Percentiles rank a stretch among this genome's conserved stretches.
Conservation (phyloP, 2,329 filamentous ascomycete species). For the Aspergillus spinulosporus region DNA sequence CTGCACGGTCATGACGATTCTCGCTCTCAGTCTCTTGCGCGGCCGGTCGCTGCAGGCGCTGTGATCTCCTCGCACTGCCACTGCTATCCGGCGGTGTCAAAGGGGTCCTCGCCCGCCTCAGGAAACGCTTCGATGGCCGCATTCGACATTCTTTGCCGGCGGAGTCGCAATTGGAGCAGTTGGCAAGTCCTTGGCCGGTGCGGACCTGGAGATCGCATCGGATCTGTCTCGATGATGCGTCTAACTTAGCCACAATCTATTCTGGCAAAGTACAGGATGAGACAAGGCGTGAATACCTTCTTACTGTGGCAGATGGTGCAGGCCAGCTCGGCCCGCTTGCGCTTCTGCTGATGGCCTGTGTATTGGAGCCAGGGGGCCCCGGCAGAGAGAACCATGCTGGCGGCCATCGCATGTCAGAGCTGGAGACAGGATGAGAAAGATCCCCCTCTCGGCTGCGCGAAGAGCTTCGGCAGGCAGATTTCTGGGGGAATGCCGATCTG, state of each 20-base stretch:
- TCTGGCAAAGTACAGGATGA: no score
- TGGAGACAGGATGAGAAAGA: background rate
- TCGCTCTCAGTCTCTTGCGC: background rate
- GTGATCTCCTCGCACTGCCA: background rate
- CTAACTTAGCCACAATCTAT: no score
- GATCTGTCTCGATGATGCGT: background rate
- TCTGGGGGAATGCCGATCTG: no score
- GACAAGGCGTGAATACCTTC: conserved; percentile 7
- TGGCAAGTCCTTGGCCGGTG: conserved; percentile 11
- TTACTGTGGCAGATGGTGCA: conserved; percentile 18
- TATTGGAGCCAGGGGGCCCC: conserved; percentile 12
- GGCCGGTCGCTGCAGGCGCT: background rate
- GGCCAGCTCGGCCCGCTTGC: conserved; percentile 15
- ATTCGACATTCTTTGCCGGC: conserved; percentile 14
- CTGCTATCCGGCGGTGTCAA: conserved; percentile 3
- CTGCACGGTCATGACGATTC: no score
- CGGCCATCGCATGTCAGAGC: background rate
- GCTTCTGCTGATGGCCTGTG: conserved; percentile 15
- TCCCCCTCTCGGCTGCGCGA: no score
- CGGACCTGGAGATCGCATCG: conserved; percentile 19
- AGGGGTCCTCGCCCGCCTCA: background rate
- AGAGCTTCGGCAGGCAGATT: no score
- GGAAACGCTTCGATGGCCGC: conserved; percentile 7
- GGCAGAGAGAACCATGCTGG: background rate
- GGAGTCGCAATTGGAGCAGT: conserved; percentile 17